phyloP scores from a whole-genome alignment of 108 stramenopile species.

The Poteriospumella lacustris region DNA sequence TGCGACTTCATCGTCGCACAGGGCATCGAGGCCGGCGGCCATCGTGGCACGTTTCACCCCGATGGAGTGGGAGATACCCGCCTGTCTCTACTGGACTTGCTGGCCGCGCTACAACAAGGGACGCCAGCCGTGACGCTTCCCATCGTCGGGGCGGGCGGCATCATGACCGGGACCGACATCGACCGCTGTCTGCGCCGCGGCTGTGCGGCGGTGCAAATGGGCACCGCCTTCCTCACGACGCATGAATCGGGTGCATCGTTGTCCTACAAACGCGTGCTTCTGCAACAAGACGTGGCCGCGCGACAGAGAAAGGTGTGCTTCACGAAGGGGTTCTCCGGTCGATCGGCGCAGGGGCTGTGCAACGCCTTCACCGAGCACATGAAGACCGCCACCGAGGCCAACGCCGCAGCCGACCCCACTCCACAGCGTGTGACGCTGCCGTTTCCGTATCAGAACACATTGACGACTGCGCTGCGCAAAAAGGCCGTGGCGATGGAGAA shows the following conservation, averaged over 20 bases:
- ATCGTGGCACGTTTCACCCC: conserved; percentile 33
- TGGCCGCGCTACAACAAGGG: conserved; percentile 12
- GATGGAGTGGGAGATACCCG: neutral
- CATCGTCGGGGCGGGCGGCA: conserved; percentile 29
- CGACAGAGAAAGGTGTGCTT: neutral
- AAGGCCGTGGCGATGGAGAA: no score
- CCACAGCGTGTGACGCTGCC: no score
- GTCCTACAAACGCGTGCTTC: conserved; percentile 10
- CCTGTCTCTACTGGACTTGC: conserved; percentile 4
- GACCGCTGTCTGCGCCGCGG: neutral
- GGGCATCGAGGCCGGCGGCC: conserved; percentile 35
- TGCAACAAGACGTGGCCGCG: neutral
- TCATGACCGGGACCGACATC: conserved; percentile 22
- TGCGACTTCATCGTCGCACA: conserved; percentile 30
- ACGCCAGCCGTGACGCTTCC: conserved; percentile 15
- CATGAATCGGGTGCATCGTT: neutral
- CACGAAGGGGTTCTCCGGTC: conserved; percentile 34
- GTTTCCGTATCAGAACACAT: no score
- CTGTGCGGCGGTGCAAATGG: conserved; percentile 13
- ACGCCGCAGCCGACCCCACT: no score
- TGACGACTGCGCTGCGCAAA: no score
- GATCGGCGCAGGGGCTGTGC: conserved; percentile 6
- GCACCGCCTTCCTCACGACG: conserved; percentile 32
- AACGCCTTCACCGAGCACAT: conserved; percentile 22
- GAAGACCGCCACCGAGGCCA: no score